A percentile compares a stretch with the other conserved stretches of the same genome.
phyloP scores from a whole-genome alignment of 176 grass and related monocot species.

The Triticum urartu region DNA sequence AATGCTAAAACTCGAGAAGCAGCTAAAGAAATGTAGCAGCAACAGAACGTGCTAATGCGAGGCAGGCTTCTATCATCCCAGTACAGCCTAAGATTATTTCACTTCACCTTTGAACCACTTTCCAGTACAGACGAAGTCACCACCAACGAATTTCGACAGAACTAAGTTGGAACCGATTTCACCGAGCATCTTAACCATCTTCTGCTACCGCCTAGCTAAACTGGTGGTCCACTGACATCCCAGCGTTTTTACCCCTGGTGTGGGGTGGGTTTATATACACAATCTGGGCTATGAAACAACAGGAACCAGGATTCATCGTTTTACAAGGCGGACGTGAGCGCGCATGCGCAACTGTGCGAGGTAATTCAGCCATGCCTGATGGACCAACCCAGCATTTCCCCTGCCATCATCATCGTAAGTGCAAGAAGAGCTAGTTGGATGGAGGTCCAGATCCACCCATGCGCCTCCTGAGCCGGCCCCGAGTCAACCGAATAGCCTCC shows the following conservation, averaged over 20 bases:
- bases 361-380: neutral
- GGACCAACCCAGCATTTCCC: neutral
- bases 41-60: neutral
- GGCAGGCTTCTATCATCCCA: neutral
- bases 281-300: constrained; percentile 8
- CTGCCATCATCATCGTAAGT: neutral
- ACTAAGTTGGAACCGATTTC: neutral
- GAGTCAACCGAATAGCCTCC: constrained; percentile 47
- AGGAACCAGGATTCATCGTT: neutral
- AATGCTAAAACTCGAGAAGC: neutral
- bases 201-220: neutral
- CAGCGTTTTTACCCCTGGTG: neutral
- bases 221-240: neutral
- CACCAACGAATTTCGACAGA: neutral
- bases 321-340: neutral
- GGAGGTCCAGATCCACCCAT: constrained; percentile 34
- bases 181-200: neutral
- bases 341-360: neutral
- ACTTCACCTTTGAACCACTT: neutral
- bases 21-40: neutral
- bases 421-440: neutral
- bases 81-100: neutral
- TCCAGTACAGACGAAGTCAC: neutral
- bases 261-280: constrained; percentile 25
- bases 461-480: constrained; percentile 52